These are phyloP conservation scores for Chaetomium globosum DNA, from an alignment of 2,329 filamentous ascomycete genomes.

Conservation along the genomic window DNA sequence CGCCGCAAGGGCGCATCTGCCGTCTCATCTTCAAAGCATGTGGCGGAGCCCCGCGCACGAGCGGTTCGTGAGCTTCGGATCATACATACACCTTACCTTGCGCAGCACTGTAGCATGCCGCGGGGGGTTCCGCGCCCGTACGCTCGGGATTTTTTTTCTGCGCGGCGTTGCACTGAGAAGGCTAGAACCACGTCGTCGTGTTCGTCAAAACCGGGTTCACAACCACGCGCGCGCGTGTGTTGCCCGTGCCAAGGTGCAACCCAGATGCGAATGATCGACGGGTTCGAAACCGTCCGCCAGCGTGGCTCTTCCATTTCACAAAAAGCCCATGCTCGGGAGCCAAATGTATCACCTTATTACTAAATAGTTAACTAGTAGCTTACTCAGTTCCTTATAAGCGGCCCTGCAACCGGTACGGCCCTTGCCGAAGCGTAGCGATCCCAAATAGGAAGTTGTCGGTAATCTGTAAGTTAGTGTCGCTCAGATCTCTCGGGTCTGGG, in stretches of 20 bases:
- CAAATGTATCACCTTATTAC: conserved; percentile 1
- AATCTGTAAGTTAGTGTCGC: neutral
- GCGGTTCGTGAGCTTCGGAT: conserved; percentile 6
- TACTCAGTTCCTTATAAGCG: neutral
- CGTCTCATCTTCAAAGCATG: conserved; percentile 10
- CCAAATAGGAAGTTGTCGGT: neutral
- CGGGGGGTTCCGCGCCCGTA: neutral
- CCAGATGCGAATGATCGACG: conserved; percentile 8
- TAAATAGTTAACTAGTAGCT: neutral
- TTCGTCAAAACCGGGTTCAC: conserved; percentile 9
- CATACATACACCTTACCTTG: neutral
- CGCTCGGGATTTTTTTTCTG: neutral
- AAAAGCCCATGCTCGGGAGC: neutral
- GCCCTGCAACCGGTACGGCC: conserved; percentile 1
- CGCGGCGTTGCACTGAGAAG: neutral
- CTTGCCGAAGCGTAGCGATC: conserved; percentile 1
- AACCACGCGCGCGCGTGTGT: neutral
- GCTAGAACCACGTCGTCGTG: neutral
- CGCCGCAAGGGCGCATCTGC: conserved; percentile 5
- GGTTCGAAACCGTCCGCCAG: conserved; percentile 5
- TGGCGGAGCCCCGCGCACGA: neutral
- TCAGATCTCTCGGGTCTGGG: neutral
- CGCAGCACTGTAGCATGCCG: neutral
- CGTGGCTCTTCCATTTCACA: neutral
- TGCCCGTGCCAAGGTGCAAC: conserved; percentile 6